Percentiles rank a stretch among this genome's conserved stretches.
Conservation (phyloP, 805 yeast genomes). For the Hanseniaspora singularis region DNA sequence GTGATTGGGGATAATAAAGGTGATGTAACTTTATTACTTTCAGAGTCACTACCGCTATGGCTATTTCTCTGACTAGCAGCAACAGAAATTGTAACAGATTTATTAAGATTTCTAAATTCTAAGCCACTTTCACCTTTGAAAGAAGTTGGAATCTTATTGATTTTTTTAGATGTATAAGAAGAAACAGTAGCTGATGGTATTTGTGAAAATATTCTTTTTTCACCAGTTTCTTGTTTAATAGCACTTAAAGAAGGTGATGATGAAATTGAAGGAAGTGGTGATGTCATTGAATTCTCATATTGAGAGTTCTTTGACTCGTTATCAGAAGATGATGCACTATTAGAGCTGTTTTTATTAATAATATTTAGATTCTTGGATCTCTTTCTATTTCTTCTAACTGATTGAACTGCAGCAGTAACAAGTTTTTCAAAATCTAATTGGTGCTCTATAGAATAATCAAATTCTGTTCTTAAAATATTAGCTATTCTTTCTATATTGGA, state of each 20-base stretch:
- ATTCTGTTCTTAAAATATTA: constrained; percentile 61
- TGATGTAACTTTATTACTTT: constrained; percentile 12
- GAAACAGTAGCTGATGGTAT: too few species aligned
- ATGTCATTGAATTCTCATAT: too few species aligned
- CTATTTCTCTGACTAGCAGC: constrained; percentile 12
- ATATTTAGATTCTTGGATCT: constrained; percentile 32
- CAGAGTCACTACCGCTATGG: constrained; percentile 13
- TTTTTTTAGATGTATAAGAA: too few species aligned
- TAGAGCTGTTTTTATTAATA: background rate
- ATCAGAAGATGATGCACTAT: too few species aligned
- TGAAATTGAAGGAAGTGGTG: too few species aligned
- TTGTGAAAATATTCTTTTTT: too few species aligned
- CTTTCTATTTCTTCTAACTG: constrained; percentile 78
- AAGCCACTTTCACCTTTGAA: too few species aligned
- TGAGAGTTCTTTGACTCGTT: too few species aligned
- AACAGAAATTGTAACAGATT: constrained; percentile 10
- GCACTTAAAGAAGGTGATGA: too few species aligned
- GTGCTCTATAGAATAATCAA: constrained; percentile 48
- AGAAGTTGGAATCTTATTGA: too few species aligned
- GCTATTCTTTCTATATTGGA: constrained; percentile 70
- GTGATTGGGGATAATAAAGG: constrained; percentile 13
- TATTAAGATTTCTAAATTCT: background rate
- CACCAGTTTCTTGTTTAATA: too few species aligned
- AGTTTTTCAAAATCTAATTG: constrained; percentile 72
- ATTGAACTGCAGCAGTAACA: constrained; percentile 87